These are phyloP conservation scores for Gossypium gossypioides DNA, from an alignment of 441 rosid species.

Conservation along the genomic window DNA sequence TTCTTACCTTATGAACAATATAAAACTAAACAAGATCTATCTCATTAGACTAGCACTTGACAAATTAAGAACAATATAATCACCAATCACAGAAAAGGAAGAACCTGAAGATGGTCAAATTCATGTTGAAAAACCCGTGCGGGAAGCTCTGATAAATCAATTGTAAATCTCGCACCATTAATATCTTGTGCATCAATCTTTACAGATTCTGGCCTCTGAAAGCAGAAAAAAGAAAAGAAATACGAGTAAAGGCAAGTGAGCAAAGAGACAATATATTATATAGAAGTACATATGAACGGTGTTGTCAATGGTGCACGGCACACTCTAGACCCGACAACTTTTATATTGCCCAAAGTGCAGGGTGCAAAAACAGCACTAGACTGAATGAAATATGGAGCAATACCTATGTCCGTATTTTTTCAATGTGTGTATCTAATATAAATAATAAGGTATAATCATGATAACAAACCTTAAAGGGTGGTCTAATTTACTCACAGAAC, in stretches of 20 bases:
- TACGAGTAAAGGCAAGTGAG: background rate
- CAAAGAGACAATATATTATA: background rate
- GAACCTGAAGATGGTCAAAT: constrained; percentile 64
- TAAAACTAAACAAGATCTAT: background rate
- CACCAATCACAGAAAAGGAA: background rate
- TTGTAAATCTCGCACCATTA: constrained; percentile 53
- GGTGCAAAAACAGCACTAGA: background rate
- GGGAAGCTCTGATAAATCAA: constrained; percentile 66
- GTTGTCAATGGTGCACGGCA: background rate
- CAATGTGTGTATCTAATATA: background rate
- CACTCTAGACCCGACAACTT: background rate
- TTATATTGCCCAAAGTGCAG: background rate
- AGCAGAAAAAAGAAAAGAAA: background rate
- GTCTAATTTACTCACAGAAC: background rate
- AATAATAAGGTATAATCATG: background rate
- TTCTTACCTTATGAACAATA: background rate
- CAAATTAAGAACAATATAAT: background rate
- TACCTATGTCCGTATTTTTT: background rate
- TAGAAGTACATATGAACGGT: background rate
- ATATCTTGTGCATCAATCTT: constrained; percentile 81
- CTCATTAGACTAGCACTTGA: constrained; percentile 8
- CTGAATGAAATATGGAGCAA: background rate
- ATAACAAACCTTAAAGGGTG: background rate
- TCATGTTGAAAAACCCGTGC: constrained; percentile 91
- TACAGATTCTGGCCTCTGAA: constrained; percentile 82